Percentiles rank a stretch among this genome's conserved stretches.
These are phyloP conservation scores for Eremothecium coryli DNA, from an alignment of 1,139 yeast genomes.

Conservation along the genomic window DNA sequence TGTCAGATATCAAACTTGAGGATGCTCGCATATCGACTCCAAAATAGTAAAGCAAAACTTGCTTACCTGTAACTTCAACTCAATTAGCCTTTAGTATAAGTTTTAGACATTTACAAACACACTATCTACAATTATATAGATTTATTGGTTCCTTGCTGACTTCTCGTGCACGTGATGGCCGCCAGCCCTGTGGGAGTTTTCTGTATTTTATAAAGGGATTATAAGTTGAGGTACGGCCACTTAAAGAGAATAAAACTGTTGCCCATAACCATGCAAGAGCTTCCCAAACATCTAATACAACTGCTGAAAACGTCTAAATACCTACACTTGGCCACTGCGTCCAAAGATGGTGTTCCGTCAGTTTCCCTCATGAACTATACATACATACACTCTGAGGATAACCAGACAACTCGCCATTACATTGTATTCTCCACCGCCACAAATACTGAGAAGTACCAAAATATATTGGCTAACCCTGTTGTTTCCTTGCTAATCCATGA, in stretches of 20 bases:
- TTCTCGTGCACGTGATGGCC: too few relatives aligned
- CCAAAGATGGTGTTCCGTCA: conserved; percentile 57
- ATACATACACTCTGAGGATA: conserved; percentile 37
- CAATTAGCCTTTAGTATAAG: too few relatives aligned
- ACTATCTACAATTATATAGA: too few relatives aligned
- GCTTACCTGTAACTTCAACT: not conserved
- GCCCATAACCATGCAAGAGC: conserved; percentile 20
- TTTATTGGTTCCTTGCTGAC: too few relatives aligned
- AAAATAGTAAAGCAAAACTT: not conserved
- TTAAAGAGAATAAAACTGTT: too few relatives aligned
- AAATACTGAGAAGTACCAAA: conserved; percentile 60
- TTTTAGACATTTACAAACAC: too few relatives aligned
- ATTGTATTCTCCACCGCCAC: conserved; percentile 64
- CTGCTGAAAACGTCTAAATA: conserved; percentile 52
- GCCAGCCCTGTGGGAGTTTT: too few relatives aligned
- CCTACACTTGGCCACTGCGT: conserved; percentile 74
- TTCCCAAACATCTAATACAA: conserved; percentile 49
- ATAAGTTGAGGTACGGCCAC: too few relatives aligned
- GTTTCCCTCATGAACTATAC: conserved; percentile 86
- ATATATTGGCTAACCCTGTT: conserved; percentile 56
- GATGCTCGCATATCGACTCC: not conserved
- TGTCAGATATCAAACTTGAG: conserved; percentile 1
- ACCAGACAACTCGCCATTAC: conserved; percentile 31
- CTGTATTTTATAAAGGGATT: too few relatives aligned
- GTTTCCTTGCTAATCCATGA: conserved; percentile 81